Evolutionary conservation across 108 stramenopile species (phyloP), one percentile per base, ranked within the genome.

Genomic region (Stephanodiscus minutulus): DNA sequence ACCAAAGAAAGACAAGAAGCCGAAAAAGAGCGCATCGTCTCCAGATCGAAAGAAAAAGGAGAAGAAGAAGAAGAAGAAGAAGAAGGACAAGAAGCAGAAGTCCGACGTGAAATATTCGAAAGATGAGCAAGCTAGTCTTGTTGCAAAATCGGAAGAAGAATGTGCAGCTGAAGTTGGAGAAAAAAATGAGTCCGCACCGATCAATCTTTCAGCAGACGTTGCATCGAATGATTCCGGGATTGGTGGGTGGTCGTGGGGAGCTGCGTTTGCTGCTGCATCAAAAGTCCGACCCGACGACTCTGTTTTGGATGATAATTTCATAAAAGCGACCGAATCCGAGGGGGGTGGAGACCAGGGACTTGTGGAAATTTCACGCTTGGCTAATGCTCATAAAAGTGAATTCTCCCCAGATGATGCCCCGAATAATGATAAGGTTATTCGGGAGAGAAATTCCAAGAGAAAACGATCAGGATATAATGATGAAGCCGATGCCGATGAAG

Each of bases 241-340:
- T 55, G 31, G 7, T 8, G 62, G 72, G 31, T 61, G 41, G 35
- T 80, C 82, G 41, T 84, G 83, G 83, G 75, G 71, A 27, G 37
- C 79, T 43, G 83, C 76, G 0, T 84, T 84, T 64, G 72, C 71
- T 4, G 66, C 70, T 28, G 83, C 83, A 31, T 76, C 75, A 12
- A 64, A 55, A 9, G 63, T 84, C 41, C 71, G 49, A 61, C 79
- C 75, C 21, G 49, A 78, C 25, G 77, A 74, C 7, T 49, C 47
- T 59, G 64, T 77, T 57, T 61, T 84, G 22, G 83, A 77, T 47
- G 83, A 82, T 21, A 64, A 83, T 27, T 81, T 81, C 41, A 72
- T 82, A 41, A 41, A 29, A 24, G 56, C 58, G 21, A 46, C 63
- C 18, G 64, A 65, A 27, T 31, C 65, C 10, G 53, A 58, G 41